Conservation (phyloP, 2,329 filamentous ascomycete genomes). For the Monascus ruber region DNA sequence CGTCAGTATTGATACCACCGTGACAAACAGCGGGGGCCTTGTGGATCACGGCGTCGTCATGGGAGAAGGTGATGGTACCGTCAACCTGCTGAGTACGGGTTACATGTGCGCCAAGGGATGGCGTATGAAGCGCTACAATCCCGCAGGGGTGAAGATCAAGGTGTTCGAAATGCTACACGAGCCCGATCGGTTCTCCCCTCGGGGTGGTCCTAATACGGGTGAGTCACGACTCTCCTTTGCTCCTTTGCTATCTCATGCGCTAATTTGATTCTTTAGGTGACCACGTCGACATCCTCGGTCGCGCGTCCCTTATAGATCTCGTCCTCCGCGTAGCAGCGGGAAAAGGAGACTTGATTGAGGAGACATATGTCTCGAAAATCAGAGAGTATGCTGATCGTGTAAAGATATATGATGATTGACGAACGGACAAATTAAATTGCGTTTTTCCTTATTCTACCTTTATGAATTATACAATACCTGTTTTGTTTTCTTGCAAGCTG, state of each 20-base stretch:
- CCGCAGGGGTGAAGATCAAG: constrained; percentile 66
- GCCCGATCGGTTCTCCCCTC: constrained; percentile 79
- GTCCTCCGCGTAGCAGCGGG: constrained; percentile 79
- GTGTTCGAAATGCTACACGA: constrained; percentile 96
- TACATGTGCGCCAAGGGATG: constrained; percentile 98
- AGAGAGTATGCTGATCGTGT: constrained; percentile 71
- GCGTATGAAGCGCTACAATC: constrained; percentile 89
- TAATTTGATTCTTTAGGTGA: constrained; percentile 49
- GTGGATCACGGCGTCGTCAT: constrained; percentile 84
- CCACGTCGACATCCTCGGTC: constrained; percentile 89
- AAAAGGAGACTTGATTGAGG: constrained; percentile 64
- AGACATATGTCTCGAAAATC: constrained; percentile 72
- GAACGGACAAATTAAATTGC: no score
- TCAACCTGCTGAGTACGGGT: constrained; percentile 79
- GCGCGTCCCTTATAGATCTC: constrained; percentile 80
- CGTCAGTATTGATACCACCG: constrained; percentile 43
- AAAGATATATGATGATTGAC: constrained; percentile 59
- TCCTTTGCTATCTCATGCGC: constrained; percentile 13
- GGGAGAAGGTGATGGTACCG: constrained; percentile 92
- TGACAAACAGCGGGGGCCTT: constrained; percentile 29
- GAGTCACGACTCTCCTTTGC: constrained; percentile 30
- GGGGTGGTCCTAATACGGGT: constrained; percentile 57
- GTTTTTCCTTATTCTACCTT: no score
- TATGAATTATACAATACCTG: no score
- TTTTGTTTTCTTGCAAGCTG: no score